Evolutionary conservation across 2,329 filamentous ascomycete genomes (phyloP), one percentile per base, ranked within the genome.

Genomic region (Cladophialophora bantiana): DNA sequence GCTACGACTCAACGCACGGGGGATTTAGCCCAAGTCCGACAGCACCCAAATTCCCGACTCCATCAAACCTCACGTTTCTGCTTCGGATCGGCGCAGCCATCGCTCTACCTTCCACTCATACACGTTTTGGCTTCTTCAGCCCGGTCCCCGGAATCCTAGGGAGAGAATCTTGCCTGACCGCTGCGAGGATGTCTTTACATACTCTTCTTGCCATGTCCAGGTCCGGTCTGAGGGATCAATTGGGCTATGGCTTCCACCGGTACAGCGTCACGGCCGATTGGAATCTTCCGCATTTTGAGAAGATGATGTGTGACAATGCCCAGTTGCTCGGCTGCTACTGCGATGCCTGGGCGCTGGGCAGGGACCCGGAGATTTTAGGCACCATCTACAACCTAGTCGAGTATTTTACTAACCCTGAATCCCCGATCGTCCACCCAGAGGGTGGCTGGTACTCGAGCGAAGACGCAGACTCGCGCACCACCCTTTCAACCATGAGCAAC

Each of bases 271-370:
- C 94, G 0, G 83, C 88, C 13, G 92, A 98, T 78, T 99, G 95
- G 95, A 92, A 90, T 69, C 82, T 98, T 55, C 95, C 95, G 10
- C 94, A 97, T 77, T 99, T 98, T 73, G 95, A 99, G 81, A 98
- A 98, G 82, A 93, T 98, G 86, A 86, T 97, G 9, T 93, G 93
- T 62, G 95, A 98, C 75, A 96, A 99, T 74, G 90, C 92, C 0
- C 90, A 97, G 72, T 84, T 98, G 0, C 81, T 99, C 2, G 86
- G 89, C 31, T 84, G 95, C 6, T 98, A 95, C 73, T 84, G 96
- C 6, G 93, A 97, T 74, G 94, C 92, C 0, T 98, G 94, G 83
- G 84, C 92, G 13, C 80, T 89, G 32, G 88, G 85, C 0, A 84
- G 85, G 58, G 85, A 90, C 10, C 84, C 86, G 4, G 91, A 96